Conservation (phyloP, 1,139 yeast species). For the Blastobotrys proliferans region DNA sequence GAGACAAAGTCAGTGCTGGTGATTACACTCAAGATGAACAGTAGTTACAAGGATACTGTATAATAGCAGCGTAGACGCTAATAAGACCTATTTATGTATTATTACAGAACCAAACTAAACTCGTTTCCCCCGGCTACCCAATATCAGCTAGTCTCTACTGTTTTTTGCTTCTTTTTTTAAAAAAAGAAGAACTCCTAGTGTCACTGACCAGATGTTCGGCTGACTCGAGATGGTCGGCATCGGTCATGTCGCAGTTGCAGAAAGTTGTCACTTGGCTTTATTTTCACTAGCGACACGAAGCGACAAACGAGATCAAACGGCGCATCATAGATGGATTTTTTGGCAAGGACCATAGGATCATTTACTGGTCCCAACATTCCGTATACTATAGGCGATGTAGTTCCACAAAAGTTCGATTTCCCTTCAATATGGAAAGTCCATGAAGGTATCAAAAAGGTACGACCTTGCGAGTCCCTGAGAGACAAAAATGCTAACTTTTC, state of each 20-base stretch:
- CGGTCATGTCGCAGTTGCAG: too few relatives aligned
- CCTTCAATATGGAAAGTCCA: slow-evolving; percentile 48
- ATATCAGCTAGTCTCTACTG: not conserved
- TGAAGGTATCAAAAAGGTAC: slow-evolving; percentile 39
- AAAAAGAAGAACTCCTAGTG: too few relatives aligned
- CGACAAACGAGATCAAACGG: too few relatives aligned
- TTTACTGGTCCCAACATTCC: slow-evolving; percentile 33
- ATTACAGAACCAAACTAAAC: too few relatives aligned
- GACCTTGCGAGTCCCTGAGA: slow-evolving; percentile 4
- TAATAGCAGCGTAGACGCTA: too few relatives aligned
- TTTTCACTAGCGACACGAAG: too few relatives aligned
- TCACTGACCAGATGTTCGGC: too few relatives aligned
- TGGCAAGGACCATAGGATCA: slow-evolving; percentile 36
- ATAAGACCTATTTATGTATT: too few relatives aligned
- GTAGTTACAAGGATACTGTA: not conserved
- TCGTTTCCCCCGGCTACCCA: not conserved
- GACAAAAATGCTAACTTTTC: not conserved
- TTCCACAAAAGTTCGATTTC: slow-evolving; percentile 23
- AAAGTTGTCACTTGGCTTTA: too few relatives aligned
- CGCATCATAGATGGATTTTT: slow-evolving; percentile 38
- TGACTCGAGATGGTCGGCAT: too few relatives aligned
- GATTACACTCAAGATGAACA: slow-evolving; percentile 7
- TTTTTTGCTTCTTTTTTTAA: not conserved
- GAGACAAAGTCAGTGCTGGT: slow-evolving; percentile 27
- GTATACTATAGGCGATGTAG: slow-evolving; percentile 27